phyloP scores from a whole-genome alignment of 441 rosid genomes.

The Corymbia citriodora region DNA sequence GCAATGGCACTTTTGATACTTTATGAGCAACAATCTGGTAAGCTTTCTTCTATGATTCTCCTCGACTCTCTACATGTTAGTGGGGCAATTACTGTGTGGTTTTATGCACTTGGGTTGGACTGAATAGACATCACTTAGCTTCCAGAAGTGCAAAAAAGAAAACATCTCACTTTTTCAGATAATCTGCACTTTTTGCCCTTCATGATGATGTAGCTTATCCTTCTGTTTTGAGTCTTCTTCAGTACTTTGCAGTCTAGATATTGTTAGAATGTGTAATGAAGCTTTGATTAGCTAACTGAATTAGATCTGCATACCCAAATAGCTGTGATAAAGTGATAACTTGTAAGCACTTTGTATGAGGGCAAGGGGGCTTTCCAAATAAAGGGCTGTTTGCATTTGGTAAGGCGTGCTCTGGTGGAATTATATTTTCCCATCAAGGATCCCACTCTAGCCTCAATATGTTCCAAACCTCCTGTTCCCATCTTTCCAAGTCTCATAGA shows the following conservation, averaged over 20 bases:
- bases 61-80: not conserved
- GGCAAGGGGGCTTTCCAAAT: not conserved
- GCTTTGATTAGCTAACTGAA: not conserved
- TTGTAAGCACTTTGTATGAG: not conserved
- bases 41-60: not conserved
- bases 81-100: not conserved
- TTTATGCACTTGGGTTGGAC: not conserved
- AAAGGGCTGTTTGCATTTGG: not conserved
- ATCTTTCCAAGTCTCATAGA: not conserved
- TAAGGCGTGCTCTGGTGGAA: not conserved
- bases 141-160: not conserved
- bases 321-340: not conserved
- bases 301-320: not conserved
- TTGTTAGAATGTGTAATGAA: not conserved
- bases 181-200: not conserved
- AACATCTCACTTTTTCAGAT: not conserved
- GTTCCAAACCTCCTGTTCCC: not conserved
- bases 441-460: not conserved
- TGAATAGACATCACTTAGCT: not conserved
- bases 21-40: not conserved
- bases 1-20: not conserved
- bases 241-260: not conserved
- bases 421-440: not conserved
- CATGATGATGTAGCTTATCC: not conserved
- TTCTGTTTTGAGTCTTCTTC: not conserved